phyloP scores from a whole-genome alignment of 2,329 filamentous ascomycete genomes.

The Colletotrichum sp. region DNA sequence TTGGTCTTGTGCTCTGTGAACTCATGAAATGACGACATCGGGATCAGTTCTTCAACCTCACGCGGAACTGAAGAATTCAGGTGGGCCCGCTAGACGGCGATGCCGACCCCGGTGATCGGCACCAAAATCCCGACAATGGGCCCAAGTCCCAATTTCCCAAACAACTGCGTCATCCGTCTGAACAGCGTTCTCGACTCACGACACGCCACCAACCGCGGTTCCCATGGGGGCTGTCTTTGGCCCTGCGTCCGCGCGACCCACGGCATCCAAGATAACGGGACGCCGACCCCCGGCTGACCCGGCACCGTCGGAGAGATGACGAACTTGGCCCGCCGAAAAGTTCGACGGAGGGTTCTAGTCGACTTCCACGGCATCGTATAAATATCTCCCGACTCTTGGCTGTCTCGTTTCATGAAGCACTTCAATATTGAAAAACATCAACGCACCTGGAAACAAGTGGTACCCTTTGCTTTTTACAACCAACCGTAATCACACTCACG shows the following conservation, averaged over 20 bases:
- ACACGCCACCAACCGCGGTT: slow-evolving; percentile 2
- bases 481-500: neutral
- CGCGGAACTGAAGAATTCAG: neutral
- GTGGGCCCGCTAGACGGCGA: neutral
- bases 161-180: neutral
- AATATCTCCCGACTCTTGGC: neutral
- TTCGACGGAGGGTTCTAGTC: neutral
- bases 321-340: neutral
- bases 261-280: neutral
- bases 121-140: neutral
- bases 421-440: neutral
- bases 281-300: neutral
- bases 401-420: no score
- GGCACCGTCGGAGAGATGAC: neutral
- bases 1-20: no score
- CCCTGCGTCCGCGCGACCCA: neutral
- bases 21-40: neutral
- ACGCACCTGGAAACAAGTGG: neutral
- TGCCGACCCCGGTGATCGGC: slow-evolving; percentile 10
- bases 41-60: rapidly evolving
- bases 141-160: neutral
- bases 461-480: neutral
- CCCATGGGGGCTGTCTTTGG: neutral
- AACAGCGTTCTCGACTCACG: neutral
- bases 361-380: neutral